A percentile compares a stretch with the other conserved stretches of the same genome.
Evolutionary conservation across 768 basidiomycete species (phyloP).

Genomic region (Boletus rex-veris): DNA sequence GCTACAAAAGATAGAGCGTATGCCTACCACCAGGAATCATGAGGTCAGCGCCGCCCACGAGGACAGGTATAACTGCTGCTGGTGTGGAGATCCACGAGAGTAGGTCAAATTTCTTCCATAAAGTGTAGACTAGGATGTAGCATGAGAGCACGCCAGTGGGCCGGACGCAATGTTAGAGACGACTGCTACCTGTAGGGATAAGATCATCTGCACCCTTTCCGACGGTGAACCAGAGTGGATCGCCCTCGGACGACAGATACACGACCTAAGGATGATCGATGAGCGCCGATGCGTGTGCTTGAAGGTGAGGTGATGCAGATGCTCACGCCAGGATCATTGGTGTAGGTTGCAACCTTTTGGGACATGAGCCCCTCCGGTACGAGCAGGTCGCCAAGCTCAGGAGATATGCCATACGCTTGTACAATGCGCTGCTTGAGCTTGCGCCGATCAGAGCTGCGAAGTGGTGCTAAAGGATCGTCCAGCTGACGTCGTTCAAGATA

Average conservation of each 20-base stretch:
- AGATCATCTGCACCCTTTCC: constrained; percentile 66
- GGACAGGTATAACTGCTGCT: constrained; percentile 61
- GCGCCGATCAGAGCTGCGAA: constrained; percentile 69
- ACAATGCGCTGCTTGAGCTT: constrained; percentile 64
- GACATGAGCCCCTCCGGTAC: constrained; percentile 72
- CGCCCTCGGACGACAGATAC: constrained; percentile 61
- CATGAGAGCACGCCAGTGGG: background rate
- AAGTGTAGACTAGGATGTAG: constrained; percentile 54
- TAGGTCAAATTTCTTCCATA: constrained; percentile 71
- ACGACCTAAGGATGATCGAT: constrained; percentile 43
- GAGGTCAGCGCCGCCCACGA: constrained; percentile 79
- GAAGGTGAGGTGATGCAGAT: background rate
- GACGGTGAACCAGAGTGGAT: constrained; percentile 76
- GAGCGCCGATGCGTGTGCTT: background rate
- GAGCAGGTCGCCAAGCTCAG: constrained; percentile 63
- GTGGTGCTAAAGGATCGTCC: constrained; percentile 42
- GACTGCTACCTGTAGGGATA: constrained; percentile 58
- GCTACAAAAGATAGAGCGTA: background rate
- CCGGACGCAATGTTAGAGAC: background rate
- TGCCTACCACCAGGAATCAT: constrained; percentile 83
- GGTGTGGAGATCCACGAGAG: constrained; percentile 74
- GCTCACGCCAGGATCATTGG: constrained; percentile 60
- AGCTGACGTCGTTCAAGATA: background rate
- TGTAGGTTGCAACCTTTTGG: constrained; percentile 64
- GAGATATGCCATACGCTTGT: constrained; percentile 41